phyloP scores from a whole-genome alignment of 106 monocot genomes.

The Agapanthus africanus region DNA sequence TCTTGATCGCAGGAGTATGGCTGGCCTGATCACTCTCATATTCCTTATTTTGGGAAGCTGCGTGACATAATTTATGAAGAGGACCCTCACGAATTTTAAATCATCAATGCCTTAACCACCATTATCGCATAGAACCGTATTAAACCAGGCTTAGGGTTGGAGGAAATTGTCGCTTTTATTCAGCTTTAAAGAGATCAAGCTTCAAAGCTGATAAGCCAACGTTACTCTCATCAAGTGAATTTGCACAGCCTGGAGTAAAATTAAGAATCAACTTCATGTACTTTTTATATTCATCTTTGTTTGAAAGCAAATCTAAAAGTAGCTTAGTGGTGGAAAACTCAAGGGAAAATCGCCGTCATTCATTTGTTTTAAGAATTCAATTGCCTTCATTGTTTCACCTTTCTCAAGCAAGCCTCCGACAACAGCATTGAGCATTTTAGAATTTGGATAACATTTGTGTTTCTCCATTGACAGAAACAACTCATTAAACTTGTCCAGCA shows the following conservation, averaged over 20 bases:
- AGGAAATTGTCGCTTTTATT: too few relatives aligned
- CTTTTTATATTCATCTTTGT: conserved; percentile 7
- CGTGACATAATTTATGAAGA: too few relatives aligned
- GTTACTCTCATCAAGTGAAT: conserved; percentile 6
- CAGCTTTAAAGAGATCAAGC: background rate
- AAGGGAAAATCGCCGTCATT: background rate
- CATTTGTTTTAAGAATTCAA: conserved; percentile 17
- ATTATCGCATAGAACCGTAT: too few relatives aligned
- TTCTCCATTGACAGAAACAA: conserved; percentile 14
- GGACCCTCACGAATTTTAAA: too few relatives aligned
- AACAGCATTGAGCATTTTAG: conserved; percentile 14
- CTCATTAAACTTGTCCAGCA: conserved; percentile 8
- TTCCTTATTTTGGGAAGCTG: too few relatives aligned
- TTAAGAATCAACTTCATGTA: conserved; percentile 11
- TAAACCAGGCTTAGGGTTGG: too few relatives aligned
- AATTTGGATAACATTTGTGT: conserved; percentile 4
- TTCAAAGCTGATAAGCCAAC: conserved; percentile 1
- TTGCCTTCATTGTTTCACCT: conserved; percentile 9
- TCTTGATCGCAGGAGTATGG: too few relatives aligned
- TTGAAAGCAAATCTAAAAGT: conserved; percentile 1
- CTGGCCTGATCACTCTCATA: too few relatives aligned
- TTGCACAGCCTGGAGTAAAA: conserved; percentile 2
- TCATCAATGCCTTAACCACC: too few relatives aligned
- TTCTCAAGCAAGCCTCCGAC: conserved; percentile 16
- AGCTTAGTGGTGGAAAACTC: conserved; percentile 9